Base-by-base conservation (phyloP, 2,329 filamentous ascomycete species). In the Aspergillus neotritici region DNA sequence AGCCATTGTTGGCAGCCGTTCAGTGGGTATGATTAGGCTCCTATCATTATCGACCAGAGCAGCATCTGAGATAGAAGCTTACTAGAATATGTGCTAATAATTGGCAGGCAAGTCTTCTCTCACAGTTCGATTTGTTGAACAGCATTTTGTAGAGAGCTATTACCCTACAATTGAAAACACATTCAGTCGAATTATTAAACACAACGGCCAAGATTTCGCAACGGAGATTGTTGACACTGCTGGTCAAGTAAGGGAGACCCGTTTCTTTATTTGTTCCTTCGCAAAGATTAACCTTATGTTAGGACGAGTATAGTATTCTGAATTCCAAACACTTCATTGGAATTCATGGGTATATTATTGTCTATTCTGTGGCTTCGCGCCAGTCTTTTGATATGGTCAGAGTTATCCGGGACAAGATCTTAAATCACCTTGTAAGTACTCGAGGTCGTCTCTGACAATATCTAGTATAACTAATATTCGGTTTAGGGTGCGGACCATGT, bases 91-190 rank as follows among this genome's bases (percentile, higher is more conserved):
- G 5, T 34, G n/a, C 47, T 57, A 37, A 52, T 34, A 30, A 12
- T 42, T 28, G 48, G 47, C 59, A 97, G 93, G 93, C 69, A 98
- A 98, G 77, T 96, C 89, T 15, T 97, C 91, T 42, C 82, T 98
- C 53, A 94, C 93, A 10, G 93, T 97, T 37, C 91, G 91, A 64
- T 97, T 93, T 63, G 91, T 96, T 63, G 93, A 98, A 66, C 89
- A 89, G 50, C 90, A 95, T 71, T 98, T 98, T 64, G 91, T 98
- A 62, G 93, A 98, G 69, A 94, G 87, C 68, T 98, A 98, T 72
- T 98, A 98, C 68, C 93, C 93, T 30, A 98, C 93, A 32, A 97
- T 98, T 61, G 93, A 98, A 69, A 98, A 97, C 68, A 97, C 91
- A 2, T 98, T 98, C 67, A 94, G 86, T 75, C 94, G 94, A 68